Conservation (phyloP, 2,329 filamentous ascomycete species). For the Chrysosporium queenslandicum region DNA sequence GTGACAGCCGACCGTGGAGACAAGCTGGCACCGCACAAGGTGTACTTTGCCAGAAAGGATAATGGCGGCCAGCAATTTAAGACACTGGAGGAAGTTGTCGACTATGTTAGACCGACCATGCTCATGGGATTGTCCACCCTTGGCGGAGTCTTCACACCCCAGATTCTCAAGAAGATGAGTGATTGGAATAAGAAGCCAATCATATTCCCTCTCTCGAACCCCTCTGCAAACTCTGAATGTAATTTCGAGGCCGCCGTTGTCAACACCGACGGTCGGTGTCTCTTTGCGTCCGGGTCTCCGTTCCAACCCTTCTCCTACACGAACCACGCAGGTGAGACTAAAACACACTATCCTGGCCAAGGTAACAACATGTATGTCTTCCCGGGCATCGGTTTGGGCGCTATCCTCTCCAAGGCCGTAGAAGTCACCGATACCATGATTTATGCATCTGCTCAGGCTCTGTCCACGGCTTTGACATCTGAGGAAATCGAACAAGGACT, state of each 20-base stretch:
- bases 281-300: constrained; percentile 92
- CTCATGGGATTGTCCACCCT: constrained; percentile 91
- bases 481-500: constrained; percentile 75
- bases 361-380: constrained; percentile 86
- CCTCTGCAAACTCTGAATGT: constrained; percentile 92
- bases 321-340: constrained; percentile 46
- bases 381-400: constrained; percentile 86
- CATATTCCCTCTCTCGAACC: constrained; percentile 94
- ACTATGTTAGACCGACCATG: constrained; percentile 89
- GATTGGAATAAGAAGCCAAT: constrained; percentile 67
- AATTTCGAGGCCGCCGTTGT: constrained; percentile 88
- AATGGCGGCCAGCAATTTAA: constrained; percentile 58
- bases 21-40: constrained; percentile 79
- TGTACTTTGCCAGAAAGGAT: constrained; percentile 57
- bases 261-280: constrained; percentile 79
- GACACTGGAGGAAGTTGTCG: constrained; percentile 79
- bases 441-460: constrained; percentile 77
- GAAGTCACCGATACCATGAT: constrained; percentile 92
- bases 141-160: constrained; percentile 85
- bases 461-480: constrained; percentile 65
- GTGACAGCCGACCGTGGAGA: constrained; percentile 90
- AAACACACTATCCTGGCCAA: constrained; percentile 67
- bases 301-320: constrained; percentile 66
- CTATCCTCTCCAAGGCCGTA: constrained; percentile 80
- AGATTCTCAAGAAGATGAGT: constrained; percentile 58